Percentiles rank a stretch among this genome's conserved stretches.
These are phyloP conservation scores for Rhizodiscina lignyota DNA, from an alignment of 495 filamentous ascomycete species.

Conservation along the genomic window DNA sequence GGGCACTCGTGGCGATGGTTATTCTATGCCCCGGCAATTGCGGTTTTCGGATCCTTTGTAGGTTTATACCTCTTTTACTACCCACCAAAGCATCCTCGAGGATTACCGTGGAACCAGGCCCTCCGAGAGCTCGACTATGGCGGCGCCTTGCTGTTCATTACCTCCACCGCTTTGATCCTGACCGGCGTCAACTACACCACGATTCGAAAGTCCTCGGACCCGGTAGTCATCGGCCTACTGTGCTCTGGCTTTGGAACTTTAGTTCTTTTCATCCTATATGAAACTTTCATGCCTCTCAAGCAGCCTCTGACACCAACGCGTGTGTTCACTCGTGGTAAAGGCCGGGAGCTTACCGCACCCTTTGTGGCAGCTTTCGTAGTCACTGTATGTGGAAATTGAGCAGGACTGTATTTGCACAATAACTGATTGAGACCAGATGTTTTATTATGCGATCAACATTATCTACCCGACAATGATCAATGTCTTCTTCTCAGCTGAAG, in stretches of 20 bases:
- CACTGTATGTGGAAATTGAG: no score
- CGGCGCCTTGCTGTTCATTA: constrained; percentile 14
- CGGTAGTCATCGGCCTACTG: constrained; percentile 14
- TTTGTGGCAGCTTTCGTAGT: constrained; percentile 14
- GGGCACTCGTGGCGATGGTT: constrained; percentile 15
- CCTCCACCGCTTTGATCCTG: constrained; percentile 8
- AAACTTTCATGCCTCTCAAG: constrained; percentile 12
- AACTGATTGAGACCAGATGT: no score
- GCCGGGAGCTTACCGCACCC: constrained; percentile 14
- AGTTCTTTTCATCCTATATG: constrained; percentile 10
- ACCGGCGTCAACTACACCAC: constrained; percentile 15
- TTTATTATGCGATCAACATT: constrained; percentile 17
- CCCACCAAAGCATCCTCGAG: constrained; percentile 16
- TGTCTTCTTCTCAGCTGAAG: constrained; percentile 14
- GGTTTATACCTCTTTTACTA: constrained; percentile 16
- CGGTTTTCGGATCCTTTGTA: constrained; percentile 10
- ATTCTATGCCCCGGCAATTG: constrained; percentile 15
- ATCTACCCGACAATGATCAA: constrained; percentile 14
- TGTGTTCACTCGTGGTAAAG: constrained; percentile 14
- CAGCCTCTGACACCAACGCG: constrained; percentile 16
- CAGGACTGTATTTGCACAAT: no score
- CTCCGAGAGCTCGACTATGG: constrained; percentile 16
- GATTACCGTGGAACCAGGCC: constrained; percentile 13
- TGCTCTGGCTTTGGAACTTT: constrained; percentile 9
- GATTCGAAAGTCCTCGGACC: constrained; percentile 5